Percentiles rank a stretch among this genome's conserved stretches.
Conservation (phyloP, 768 basidiomycete genomes). For the Lentinula sp. region DNA sequence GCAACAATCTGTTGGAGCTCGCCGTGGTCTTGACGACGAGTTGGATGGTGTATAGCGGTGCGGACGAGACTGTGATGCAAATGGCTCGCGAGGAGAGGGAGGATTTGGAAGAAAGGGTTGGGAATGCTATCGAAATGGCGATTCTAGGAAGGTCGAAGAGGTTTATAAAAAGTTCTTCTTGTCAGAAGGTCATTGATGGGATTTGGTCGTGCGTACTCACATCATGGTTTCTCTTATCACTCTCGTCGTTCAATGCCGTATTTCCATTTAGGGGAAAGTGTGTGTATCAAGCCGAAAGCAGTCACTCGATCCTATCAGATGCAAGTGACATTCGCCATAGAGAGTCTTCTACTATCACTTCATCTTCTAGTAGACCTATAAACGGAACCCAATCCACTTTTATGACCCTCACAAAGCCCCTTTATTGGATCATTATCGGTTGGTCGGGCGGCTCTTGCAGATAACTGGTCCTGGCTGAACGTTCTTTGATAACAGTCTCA, state of each 20-base stretch:
- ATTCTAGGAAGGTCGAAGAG: slow-evolving; percentile 59
- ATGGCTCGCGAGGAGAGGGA: slow-evolving; percentile 59
- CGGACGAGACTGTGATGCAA: slow-evolving; percentile 50
- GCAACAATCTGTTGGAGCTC: slow-evolving; percentile 61
- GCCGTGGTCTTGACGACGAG: slow-evolving; percentile 68
- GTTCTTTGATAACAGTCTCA: slow-evolving; percentile 45
- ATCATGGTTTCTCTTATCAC: not conserved
- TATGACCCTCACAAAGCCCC: slow-evolving; percentile 94
- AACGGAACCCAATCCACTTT: slow-evolving; percentile 85
- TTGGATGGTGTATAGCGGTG: slow-evolving; percentile 79
- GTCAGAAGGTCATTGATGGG: slow-evolving; percentile 84
- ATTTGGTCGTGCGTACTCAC: slow-evolving; percentile 61
- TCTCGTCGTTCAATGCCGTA: not conserved
- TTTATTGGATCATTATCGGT: slow-evolving; percentile 94
- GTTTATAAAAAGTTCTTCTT: slow-evolving; percentile 86
- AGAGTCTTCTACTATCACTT: not conserved
- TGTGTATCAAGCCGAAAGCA: slow-evolving; percentile 86
- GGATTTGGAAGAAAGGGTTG: slow-evolving; percentile 72
- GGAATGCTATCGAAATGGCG: slow-evolving; percentile 91
- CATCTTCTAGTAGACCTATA: slow-evolving; percentile 68
- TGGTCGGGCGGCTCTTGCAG: slow-evolving; percentile 11
- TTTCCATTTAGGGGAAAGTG: slow-evolving; percentile 57
- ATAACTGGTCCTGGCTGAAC: not conserved
- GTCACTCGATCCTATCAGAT: slow-evolving; percentile 85
- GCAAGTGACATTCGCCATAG: slow-evolving; percentile 31